Evolutionary conservation across 495 filamentous ascomycete genomes (phyloP), one percentile per base, ranked within the genome.

Genomic region (Aspergillus hancockii): DNA sequence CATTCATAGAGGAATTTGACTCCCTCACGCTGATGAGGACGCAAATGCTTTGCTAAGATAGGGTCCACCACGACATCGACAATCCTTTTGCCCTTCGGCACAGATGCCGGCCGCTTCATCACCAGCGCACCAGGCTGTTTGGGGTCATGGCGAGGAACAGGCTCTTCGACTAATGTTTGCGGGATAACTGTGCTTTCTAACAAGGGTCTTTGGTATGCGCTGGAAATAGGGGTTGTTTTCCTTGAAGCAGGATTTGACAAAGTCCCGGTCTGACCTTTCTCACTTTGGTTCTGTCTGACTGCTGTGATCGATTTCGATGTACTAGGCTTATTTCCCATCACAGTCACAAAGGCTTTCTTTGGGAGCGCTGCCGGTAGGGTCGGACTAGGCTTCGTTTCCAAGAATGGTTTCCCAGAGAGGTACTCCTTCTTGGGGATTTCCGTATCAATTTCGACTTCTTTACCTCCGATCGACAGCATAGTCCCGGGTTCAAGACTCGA

Each of bases 51-150:
- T 0, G 71, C 66, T n/a, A 93, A 70, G 28, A 89, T 69, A 12
- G 90, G 90, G 72, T 93, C 90, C 1, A 93, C 82, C 4, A 93
- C 90, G 3, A 93, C 89, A 71, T 92, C 90, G 0, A 93, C 90
- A 46, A 92, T 73, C 47, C 81, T 78, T 65, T 87, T 90, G 0
- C 87, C 88, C 38, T 79, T 82, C 0, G 85, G 84, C 22, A 79
- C 77, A 49, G 59, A 71, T 31, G 64, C 71, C 0, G 85, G 86
- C 41, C 88, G 75, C 57, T 81, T 83, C 90, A 93, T 91, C 5
- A 92, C 82, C 55, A 93, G 69, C 9, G 90, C 87, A 16, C 79
- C 80, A 28, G 80, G 71, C 8, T 81, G 79, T 16, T 70, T 75
- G 0, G 88, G 88, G 59, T 90, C 83, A 73, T 92, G 88, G 6